Evolutionary conservation across 164 flowering plant species (phyloP).

Genomic region (Sextonia rubra): DNA sequence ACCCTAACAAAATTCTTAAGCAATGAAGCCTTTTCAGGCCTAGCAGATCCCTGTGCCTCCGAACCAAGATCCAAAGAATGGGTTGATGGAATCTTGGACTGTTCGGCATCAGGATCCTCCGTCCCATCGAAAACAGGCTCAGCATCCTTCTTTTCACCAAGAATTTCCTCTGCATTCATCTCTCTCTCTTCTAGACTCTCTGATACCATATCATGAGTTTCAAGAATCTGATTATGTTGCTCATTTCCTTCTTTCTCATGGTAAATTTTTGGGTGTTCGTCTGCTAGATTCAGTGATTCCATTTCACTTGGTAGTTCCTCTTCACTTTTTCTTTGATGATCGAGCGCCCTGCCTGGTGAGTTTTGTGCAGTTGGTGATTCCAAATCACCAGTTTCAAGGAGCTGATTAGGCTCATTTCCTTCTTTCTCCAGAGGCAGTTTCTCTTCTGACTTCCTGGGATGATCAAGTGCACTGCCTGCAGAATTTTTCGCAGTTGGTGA

Average conservation of each 20-base stretch:
- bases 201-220: conserved; percentile 11
- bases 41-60: conserved; percentile 39
- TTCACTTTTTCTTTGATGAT: background rate
- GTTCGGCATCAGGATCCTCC: conserved; percentile 52
- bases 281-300: conserved; percentile 16
- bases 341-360: background rate
- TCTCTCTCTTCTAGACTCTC: conserved; percentile 22
- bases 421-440: background rate
- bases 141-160: conserved; percentile 33
- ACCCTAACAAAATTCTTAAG: conserved; percentile 57
- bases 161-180: conserved; percentile 20
- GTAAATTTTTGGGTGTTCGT: conserved; percentile 16
- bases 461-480: conserved; percentile 2
- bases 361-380: conserved; percentile 2
- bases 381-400: conserved; percentile 9
- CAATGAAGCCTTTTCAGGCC: conserved; percentile 70
- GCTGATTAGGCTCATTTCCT: background rate
- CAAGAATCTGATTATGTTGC: conserved; percentile 9
- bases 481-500: background rate
- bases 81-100: conserved; percentile 28
- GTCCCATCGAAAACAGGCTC: conserved; percentile 75
- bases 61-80: conserved; percentile 32
- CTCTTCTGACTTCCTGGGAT: background rate
- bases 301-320: conserved; percentile 14
- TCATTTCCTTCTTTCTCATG: conserved; percentile 12